Conservation (phyloP, 257 asterid genomes). For the Sherardia arvensis region DNA sequence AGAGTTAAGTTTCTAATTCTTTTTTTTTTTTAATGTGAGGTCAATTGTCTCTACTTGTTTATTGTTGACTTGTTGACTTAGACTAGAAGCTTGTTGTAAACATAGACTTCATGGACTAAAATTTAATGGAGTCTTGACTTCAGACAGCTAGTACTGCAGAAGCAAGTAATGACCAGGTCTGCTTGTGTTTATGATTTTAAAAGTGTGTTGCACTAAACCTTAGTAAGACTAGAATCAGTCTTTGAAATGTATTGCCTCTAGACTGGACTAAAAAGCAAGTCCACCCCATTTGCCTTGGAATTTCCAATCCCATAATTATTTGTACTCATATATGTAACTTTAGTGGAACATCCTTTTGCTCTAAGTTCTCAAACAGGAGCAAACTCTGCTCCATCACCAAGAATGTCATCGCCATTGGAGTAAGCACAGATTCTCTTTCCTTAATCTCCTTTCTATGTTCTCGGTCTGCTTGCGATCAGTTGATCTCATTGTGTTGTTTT, state of each 20-base stretch:
- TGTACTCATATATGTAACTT: background rate
- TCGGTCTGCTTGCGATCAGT: background rate
- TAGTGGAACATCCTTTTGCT: background rate
- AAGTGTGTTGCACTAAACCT: no score
- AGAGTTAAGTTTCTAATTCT: background rate
- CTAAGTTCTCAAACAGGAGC: background rate
- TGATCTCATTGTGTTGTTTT: background rate
- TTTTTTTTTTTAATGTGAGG: background rate
- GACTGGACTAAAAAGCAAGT: background rate
- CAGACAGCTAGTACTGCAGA: background rate
- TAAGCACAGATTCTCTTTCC: background rate
- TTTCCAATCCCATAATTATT: background rate
- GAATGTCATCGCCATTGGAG: constrained; percentile 18
- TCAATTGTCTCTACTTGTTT: background rate
- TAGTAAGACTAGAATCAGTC: background rate
- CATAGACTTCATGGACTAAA: background rate
- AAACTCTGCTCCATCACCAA: background rate
- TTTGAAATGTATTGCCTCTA: background rate
- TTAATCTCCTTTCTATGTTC: background rate
- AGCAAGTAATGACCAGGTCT: background rate
- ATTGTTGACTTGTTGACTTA: background rate
- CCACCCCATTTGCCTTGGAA: background rate
- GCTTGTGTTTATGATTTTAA: background rate
- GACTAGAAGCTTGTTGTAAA: background rate
- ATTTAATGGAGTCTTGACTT: background rate